Percentiles rank a stretch among this genome's conserved stretches.
Conservation (phyloP, 2,329 filamentous ascomycete species). For the Exutisphaerella laricina region DNA sequence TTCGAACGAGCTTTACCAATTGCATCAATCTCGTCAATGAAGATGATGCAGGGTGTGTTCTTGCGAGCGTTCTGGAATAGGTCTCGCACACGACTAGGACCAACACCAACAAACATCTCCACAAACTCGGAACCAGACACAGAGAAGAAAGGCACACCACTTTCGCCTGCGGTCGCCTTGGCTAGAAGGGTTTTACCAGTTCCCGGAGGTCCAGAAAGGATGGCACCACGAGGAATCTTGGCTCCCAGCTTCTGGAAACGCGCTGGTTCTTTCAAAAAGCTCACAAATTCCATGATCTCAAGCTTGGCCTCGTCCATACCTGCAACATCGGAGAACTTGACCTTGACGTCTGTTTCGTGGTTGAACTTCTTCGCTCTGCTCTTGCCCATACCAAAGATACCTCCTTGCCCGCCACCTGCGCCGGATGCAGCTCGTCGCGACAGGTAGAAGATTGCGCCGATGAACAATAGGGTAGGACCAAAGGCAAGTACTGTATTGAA, state of each 20-base stretch:
- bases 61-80: constrained; percentile 92
- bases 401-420: constrained; percentile 56
- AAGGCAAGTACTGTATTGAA: constrained; percentile 71
- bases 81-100: constrained; percentile 89
- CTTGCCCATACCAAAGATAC: constrained; percentile 93
- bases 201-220: constrained; percentile 93
- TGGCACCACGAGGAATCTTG: constrained; percentile 95
- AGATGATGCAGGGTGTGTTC: constrained; percentile 96
- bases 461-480: constrained; percentile 78
- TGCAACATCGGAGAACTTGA: constrained; percentile 94
- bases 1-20: constrained; percentile 88
- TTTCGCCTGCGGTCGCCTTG: constrained; percentile 96
- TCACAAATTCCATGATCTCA: constrained; percentile 99
- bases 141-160: constrained; percentile 94
- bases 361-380: constrained; percentile 97
- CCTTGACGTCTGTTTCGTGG: constrained; percentile 91
- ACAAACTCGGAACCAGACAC: constrained; percentile 99
- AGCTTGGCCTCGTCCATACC: constrained; percentile 97
- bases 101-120: constrained; percentile 99
- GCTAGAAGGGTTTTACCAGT: constrained; percentile 97
- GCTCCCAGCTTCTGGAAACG: constrained; percentile 90
- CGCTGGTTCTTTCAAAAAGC: constrained; percentile 89
- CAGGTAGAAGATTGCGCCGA: constrained; percentile 75
- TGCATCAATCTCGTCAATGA: constrained; percentile 98
- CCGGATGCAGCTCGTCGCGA: constrained; percentile 67